Percentiles rank a stretch among this genome's conserved stretches.
These are phyloP conservation scores for Paraphoma sp. DNA, from an alignment of 2,329 filamentous ascomycete species.

Conservation along the genomic window DNA sequence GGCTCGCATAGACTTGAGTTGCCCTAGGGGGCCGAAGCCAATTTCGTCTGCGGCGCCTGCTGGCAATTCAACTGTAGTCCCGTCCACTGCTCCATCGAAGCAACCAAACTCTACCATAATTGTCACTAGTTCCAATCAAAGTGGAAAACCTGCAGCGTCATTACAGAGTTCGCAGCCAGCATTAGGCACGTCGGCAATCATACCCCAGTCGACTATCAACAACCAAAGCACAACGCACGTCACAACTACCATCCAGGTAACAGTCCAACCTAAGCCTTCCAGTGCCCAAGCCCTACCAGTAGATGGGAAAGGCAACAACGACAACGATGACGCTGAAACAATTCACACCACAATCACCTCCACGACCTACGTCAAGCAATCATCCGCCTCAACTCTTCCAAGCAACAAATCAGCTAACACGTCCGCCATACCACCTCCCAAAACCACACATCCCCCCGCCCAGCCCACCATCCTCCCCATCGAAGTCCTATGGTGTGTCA, in stretches of 20 bases:
- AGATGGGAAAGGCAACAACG: background rate
- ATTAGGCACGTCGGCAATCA: background rate
- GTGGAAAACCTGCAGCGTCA: background rate
- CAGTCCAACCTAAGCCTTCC: slow-evolving; percentile 1
- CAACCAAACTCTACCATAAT: background rate
- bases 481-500: slow-evolving; percentile 18
- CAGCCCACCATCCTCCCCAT: background rate
- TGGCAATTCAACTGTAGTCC: background rate
- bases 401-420: background rate
- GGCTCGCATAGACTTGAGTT: slow-evolving; percentile 30
- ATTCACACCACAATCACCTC: background rate
- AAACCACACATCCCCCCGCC: background rate
- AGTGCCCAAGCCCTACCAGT: background rate
- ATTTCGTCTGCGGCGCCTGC: background rate
- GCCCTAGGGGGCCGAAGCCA: slow-evolving; percentile 6
- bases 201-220: background rate
- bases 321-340: background rate
- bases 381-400: background rate
- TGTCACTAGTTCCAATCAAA: background rate
- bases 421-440: background rate
- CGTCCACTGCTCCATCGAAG: background rate
- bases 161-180: background rate
- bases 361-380: background rate
- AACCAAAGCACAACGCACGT: slow-evolving; percentile 7
- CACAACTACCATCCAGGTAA: slow-evolving; percentile 1